Conservation (phyloP, 2,329 filamentous ascomycete species). For the Fusarium sublunatum region DNA sequence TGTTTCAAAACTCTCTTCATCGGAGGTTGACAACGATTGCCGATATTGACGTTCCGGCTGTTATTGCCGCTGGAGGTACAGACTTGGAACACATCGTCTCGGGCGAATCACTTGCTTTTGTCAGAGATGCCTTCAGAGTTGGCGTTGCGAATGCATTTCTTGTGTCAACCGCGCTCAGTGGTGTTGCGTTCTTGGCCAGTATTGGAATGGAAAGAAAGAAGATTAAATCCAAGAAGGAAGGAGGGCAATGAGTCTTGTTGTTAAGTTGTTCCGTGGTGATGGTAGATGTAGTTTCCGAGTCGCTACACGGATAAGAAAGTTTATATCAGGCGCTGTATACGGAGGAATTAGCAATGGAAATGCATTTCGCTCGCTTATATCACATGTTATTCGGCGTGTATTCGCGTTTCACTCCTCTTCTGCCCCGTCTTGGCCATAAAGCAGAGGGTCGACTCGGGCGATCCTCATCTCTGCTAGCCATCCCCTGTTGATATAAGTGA, state of each 20-base stretch:
- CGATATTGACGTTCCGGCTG: slow-evolving; percentile 12
- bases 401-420: not conserved
- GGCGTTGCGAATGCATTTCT: slow-evolving; percentile 35
- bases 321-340: not conserved
- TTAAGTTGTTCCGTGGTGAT: too few relatives aligned
- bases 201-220: slow-evolving; percentile 34
- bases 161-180: slow-evolving; percentile 35
- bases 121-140: slow-evolving; percentile 29
- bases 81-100: slow-evolving; percentile 30
- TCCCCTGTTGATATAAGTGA: not conserved
- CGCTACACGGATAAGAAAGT: slow-evolving; percentile 8
- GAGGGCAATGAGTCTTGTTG: not conserved
- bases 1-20: slow-evolving; percentile 32
- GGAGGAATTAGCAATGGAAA: not conserved
- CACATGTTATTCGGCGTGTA: slow-evolving; percentile 1
- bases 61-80: slow-evolving; percentile 30
- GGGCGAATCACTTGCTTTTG: slow-evolving; percentile 7
- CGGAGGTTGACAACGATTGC: slow-evolving; percentile 13
- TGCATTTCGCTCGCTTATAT: not conserved
- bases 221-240: slow-evolving; percentile 25
- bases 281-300: too few relatives aligned
- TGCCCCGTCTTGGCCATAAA: not conserved
- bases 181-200: slow-evolving; percentile 32
- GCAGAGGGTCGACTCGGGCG: not conserved
- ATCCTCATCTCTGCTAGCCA: slow-evolving; percentile 26